Conservation (phyloP, 2,329 filamentous ascomycete genomes). For the Epichloe elymi region DNA sequence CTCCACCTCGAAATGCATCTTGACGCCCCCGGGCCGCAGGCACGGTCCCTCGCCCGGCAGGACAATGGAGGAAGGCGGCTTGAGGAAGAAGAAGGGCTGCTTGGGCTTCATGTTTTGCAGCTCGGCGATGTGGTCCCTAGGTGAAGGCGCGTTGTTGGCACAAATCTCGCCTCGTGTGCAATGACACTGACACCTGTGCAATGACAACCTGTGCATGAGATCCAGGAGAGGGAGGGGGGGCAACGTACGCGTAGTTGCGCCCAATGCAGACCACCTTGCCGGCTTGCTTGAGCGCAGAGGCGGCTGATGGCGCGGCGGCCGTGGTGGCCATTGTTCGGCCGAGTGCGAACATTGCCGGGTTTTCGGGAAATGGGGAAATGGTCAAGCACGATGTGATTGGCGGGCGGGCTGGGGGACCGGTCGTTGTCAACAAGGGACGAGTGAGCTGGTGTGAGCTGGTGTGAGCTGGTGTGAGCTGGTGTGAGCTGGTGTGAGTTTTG, state of each 20-base stretch:
- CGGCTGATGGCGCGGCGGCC: slow-evolving; percentile 21
- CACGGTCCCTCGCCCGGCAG: slow-evolving; percentile 67
- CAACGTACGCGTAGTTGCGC: slow-evolving; percentile 83
- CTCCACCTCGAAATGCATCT: slow-evolving; percentile 91
- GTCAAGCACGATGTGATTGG: no score
- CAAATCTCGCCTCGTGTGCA: neutral
- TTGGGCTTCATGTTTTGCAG: slow-evolving; percentile 78
- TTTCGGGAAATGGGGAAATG: no score
- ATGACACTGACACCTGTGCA: no score
- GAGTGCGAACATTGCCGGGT: slow-evolving; percentile 20
- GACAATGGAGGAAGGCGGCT: slow-evolving; percentile 79
- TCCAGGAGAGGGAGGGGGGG: no score
- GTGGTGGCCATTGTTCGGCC: slow-evolving; percentile 24
- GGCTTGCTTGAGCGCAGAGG: slow-evolving; percentile 37
- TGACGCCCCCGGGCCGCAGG: slow-evolving; percentile 66
- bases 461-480: no score
- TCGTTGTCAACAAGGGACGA: neutral
- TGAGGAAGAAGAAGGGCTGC: slow-evolving; percentile 98
- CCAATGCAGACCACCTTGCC: slow-evolving; percentile 85
- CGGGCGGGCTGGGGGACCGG: neutral
- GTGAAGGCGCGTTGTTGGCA: neutral
- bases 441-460: no score
- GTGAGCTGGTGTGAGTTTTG: no score
- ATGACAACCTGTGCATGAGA: no score
- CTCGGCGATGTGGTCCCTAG: slow-evolving; percentile 83